Conservation (phyloP, 129 eudicot genomes). For the Escallonia herrerae region DNA sequence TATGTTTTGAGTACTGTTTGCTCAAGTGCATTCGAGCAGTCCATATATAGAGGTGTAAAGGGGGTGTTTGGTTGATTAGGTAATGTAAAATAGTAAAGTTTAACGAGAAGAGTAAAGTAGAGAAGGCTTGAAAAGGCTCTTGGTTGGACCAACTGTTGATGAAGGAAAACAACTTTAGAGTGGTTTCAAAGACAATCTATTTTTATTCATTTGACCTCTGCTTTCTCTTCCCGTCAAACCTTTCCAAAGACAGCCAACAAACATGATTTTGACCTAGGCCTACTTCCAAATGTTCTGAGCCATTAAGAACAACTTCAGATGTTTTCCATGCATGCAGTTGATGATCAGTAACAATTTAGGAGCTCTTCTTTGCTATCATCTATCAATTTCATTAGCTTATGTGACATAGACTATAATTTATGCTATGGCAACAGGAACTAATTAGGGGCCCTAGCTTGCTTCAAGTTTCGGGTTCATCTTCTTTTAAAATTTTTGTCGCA, state of each 20-base stretch:
- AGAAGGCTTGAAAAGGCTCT: neutral
- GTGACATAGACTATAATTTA: too few relatives aligned
- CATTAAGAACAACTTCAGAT: too few relatives aligned
- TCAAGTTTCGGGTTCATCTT: too few relatives aligned
- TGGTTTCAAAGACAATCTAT: constrained; percentile 18
- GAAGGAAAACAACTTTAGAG: constrained; percentile 32
- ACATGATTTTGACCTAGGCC: neutral
- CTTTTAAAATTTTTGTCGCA: too few relatives aligned
- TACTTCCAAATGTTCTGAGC: too few relatives aligned
- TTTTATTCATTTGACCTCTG: neutral
- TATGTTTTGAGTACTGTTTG: constrained; percentile 3
- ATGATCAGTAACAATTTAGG: too few relatives aligned
- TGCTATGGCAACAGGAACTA: too few relatives aligned
- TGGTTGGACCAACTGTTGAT: constrained; percentile 18
- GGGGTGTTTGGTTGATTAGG: neutral
- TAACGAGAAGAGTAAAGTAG: neutral
- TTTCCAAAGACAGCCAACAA: neutral
- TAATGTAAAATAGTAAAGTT: neutral
- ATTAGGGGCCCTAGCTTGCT: too few relatives aligned
- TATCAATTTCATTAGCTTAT: too few relatives aligned
- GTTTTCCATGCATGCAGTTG: too few relatives aligned
- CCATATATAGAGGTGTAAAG: constrained; percentile 5
- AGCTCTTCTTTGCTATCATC: too few relatives aligned
- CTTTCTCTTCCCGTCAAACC: constrained; percentile 1
- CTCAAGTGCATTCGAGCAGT: constrained; percentile 1